Evolutionary conservation across 805 yeast species (phyloP).

Genomic region (Clavispora phyllophila): DNA sequence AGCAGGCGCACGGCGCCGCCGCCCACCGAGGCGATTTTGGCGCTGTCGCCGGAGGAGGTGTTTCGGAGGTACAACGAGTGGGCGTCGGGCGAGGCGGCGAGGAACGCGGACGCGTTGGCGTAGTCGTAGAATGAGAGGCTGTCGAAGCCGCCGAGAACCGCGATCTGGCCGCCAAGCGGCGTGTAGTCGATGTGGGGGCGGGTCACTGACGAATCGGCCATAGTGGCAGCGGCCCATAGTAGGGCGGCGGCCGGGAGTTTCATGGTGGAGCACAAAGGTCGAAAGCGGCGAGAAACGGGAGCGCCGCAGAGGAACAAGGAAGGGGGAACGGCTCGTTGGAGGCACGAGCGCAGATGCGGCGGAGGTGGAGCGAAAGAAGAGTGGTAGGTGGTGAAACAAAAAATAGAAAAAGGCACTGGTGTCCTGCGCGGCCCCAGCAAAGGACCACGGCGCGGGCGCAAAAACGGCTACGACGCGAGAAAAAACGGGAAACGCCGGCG

Average conservation of each 20-base stretch:
- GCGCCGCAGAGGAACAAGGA: not conserved
- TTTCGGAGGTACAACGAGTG: slow-evolving; percentile 13
- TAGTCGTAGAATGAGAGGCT: slow-evolving; percentile 14
- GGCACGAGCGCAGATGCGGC: too few relatives aligned
- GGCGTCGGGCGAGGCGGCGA: slow-evolving; percentile 4
- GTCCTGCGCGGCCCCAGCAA: not conserved
- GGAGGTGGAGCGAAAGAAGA: too few relatives aligned
- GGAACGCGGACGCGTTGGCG: slow-evolving; percentile 13
- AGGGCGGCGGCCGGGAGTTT: not conserved
- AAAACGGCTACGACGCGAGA: too few relatives aligned
- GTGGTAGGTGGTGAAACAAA: not conserved
- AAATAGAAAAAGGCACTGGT: not conserved
- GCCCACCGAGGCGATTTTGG: slow-evolving; percentile 23
- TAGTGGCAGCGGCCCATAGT: not conserved
- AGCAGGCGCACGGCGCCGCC: slow-evolving; percentile 28
- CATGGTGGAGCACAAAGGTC: too few relatives aligned
- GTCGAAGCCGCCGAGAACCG: slow-evolving; percentile 13
- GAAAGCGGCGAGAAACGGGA: not conserved
- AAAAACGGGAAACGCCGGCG: too few relatives aligned
- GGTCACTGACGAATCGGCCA: slow-evolving; percentile 1
- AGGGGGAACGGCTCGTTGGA: too few relatives aligned
- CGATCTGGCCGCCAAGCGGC: slow-evolving; percentile 13
- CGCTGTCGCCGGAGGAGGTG: slow-evolving; percentile 6
- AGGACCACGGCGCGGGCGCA: too few relatives aligned
- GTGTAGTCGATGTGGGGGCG: slow-evolving; percentile 13